These are phyloP conservation scores for Bacidia gigantensis DNA, from an alignment of 495 filamentous ascomycete genomes.

Conservation along the genomic window DNA sequence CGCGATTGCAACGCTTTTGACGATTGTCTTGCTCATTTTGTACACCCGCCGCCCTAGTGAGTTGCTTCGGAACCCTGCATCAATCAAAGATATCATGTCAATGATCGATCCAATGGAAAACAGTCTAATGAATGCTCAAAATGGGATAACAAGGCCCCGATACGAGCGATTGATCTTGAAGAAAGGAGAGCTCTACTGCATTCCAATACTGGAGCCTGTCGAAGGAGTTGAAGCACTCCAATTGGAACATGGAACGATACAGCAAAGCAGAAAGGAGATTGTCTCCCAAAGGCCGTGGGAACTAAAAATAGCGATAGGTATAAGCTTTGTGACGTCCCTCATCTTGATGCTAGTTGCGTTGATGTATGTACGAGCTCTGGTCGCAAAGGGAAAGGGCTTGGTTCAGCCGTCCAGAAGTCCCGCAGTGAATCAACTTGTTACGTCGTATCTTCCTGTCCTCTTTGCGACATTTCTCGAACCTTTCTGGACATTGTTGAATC, in stretches of 20 bases:
- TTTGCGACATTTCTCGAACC: constrained; percentile 34
- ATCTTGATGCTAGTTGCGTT: not conserved
- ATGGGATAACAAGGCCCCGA: not conserved
- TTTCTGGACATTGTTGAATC: constrained; percentile 31
- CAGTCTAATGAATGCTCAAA: not conserved
- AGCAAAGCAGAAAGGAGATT: not conserved
- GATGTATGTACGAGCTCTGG: not conserved
- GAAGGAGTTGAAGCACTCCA: too few species aligned
- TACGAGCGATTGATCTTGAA: too few species aligned
- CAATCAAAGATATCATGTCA: not conserved
- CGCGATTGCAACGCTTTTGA: not conserved
- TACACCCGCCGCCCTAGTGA: not conserved
- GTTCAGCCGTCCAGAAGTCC: constrained; percentile 16
- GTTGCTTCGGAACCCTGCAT: not conserved
- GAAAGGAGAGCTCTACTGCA: too few species aligned
- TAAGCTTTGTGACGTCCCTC: not conserved
- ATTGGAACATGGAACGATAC: too few species aligned
- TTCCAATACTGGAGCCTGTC: too few species aligned
- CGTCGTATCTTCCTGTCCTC: constrained; percentile 32
- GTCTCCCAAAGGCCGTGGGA: not conserved
- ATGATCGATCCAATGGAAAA: not conserved
- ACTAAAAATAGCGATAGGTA: not conserved
- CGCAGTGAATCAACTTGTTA: constrained; percentile 25
- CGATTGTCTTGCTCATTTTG: not conserved
- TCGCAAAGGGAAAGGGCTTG: not conserved